Conservation (phyloP, 2,329 filamentous ascomycete species). For the Ceratocystis albifundus region DNA sequence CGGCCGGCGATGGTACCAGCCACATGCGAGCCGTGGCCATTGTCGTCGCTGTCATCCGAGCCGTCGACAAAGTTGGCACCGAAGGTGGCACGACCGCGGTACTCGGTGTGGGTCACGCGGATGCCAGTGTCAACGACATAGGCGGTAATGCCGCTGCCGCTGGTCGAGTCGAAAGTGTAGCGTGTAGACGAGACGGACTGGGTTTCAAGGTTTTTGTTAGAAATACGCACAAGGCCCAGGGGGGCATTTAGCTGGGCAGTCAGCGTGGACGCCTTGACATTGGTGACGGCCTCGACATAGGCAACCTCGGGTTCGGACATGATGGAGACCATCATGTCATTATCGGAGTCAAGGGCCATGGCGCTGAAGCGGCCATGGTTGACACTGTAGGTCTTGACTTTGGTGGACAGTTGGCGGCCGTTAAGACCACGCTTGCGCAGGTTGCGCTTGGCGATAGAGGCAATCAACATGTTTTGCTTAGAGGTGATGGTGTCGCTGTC, state of each 20-base stretch:
- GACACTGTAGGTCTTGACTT: conserved; percentile 38
- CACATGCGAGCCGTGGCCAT: conserved; percentile 55
- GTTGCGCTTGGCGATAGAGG: conserved; percentile 46
- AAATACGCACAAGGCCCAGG: conserved; percentile 43
- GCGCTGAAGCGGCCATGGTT: conserved; percentile 38
- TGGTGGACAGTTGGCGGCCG: conserved; percentile 39
- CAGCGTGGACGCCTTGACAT: conserved; percentile 35
- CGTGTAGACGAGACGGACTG: conserved; percentile 25
- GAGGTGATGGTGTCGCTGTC: conserved; percentile 38
- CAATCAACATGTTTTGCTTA: conserved; percentile 39
- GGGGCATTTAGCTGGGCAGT: conserved; percentile 44
- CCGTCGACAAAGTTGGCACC: conserved; percentile 42
- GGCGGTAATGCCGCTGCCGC: conserved; percentile 45
- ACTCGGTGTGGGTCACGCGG: conserved; percentile 43
- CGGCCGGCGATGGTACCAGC: conserved; percentile 49
- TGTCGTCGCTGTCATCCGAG: conserved; percentile 40
- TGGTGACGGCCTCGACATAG: conserved; percentile 44
- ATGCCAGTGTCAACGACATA: conserved; percentile 59
- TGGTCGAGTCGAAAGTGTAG: conserved; percentile 44
- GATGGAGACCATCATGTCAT: conserved; percentile 40
- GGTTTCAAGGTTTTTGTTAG: conserved; percentile 32
- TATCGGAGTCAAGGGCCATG: conserved; percentile 43
- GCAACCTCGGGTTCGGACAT: conserved; percentile 39
- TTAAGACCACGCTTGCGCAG: conserved; percentile 40
- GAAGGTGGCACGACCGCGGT: conserved; percentile 43